Base-by-base conservation (phyloP, 1,284 basidiomycete species). In the Cronartium ribicola region DNA sequence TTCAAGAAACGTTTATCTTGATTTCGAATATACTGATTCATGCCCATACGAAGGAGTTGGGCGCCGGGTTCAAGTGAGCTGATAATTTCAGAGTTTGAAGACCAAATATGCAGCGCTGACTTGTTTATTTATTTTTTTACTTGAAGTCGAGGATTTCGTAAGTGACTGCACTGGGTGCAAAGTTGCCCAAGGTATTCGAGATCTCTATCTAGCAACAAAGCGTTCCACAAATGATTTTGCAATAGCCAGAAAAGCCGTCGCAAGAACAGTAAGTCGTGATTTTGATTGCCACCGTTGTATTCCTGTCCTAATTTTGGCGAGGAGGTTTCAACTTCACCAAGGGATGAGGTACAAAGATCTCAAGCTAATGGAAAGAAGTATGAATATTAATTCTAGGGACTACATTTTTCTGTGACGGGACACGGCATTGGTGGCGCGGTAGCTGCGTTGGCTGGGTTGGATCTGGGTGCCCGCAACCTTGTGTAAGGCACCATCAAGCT, bases 181-280 rank as follows among this genome's bases (percentile, higher is more conserved):
- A 37, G 76, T 70, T 22, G 76, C 76, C n/a, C 60, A 75, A 43
- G 69, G 51, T 8, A 70, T 77, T 41, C 74, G 73, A 46, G 46
- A 69, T 20, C 63, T 76, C 5, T 77, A 77, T 71, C 62, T 77
- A 48, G 36, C 36, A n/a, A 72, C 72, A 43, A 75, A 75, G 62
- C 59, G 66, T 65, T 72, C 67, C 20, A 76, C 76, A 2, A 77
- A 77, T 51, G 67, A 77, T 66, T 77, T 75, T 65, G 66, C 60
- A 40, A 62, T 76, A 17, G 76, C 76, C 14, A 76, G 61, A 40
- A 43, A 76, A 40, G 70, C 65, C 11, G 76, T 75, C 5, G 69
- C 44, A n/a, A 13, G 55, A 10, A 39, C 44, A 20, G 71, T 67
- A 13, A 48, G 71, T 57, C 46, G 11, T 17, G 5, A 60, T 44